These are phyloP conservation scores for Pseudognaphalium luteoalbum DNA, from an alignment of 129 eudicot species.

Conservation along the genomic window DNA sequence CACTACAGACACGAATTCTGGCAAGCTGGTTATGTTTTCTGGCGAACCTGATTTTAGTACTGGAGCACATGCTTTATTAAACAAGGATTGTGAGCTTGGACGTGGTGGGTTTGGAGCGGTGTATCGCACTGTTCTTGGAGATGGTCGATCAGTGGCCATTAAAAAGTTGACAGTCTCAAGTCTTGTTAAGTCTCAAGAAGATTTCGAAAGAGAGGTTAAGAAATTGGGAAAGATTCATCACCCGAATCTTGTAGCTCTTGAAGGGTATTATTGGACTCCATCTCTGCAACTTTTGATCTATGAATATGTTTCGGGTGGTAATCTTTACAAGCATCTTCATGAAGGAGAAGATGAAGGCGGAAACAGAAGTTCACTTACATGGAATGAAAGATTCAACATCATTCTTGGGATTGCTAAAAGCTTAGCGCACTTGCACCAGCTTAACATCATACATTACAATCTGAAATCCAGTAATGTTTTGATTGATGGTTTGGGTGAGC, in stretches of 20 bases:
- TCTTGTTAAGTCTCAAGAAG: slow-evolving; percentile 91
- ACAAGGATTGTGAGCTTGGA: slow-evolving; percentile 97
- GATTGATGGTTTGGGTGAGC: slow-evolving; percentile 68
- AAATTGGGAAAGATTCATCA: slow-evolving; percentile 77
- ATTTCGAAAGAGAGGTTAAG: slow-evolving; percentile 83
- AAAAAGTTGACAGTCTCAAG: slow-evolving; percentile 89
- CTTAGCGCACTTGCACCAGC: slow-evolving; percentile 78
- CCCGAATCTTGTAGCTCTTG: slow-evolving; percentile 73
- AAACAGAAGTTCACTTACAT: slow-evolving; percentile 55
- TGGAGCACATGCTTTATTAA: slow-evolving; percentile 77
- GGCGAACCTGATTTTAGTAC: slow-evolving; percentile 92
- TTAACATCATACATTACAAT: slow-evolving; percentile 80
- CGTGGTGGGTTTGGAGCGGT: slow-evolving; percentile 99
- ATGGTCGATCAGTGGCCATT: slow-evolving; percentile 85
- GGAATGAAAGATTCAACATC: slow-evolving; percentile 81
- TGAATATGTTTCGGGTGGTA: slow-evolving; percentile 85
- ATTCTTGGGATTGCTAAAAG: slow-evolving; percentile 81
- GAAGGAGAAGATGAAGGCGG: slow-evolving; percentile 52
- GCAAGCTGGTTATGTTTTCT: slow-evolving; percentile 93
- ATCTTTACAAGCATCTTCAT: slow-evolving; percentile 78
- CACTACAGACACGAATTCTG: slow-evolving; percentile 73
- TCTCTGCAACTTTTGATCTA: slow-evolving; percentile 84
- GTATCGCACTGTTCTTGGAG: slow-evolving; percentile 75
- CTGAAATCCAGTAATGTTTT: slow-evolving; percentile 86
- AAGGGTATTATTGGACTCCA: slow-evolving; percentile 96